Percentiles rank a stretch among this genome's conserved stretches.
These are phyloP conservation scores for Erodium texanum DNA, from an alignment of 441 rosid genomes.

Conservation along the genomic window DNA sequence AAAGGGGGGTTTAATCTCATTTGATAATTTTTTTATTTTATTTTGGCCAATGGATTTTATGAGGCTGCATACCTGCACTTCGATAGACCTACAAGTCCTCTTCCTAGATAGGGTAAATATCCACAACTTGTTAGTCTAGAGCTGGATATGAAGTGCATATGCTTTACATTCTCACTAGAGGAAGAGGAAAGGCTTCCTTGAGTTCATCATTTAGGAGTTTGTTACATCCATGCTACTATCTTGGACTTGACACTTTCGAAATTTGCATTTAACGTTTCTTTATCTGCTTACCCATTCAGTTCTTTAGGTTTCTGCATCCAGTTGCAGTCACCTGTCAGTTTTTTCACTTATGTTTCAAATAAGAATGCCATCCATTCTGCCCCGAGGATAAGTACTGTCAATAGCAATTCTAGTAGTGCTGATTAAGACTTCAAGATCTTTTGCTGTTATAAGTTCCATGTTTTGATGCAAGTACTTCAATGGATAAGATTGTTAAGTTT, in stretches of 20 bases:
- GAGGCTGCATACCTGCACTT: neutral
- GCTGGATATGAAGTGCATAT: neutral
- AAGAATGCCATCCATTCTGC: too few species aligned
- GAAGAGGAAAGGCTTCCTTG: neutral
- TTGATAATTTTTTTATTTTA: neutral
- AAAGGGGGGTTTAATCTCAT: neutral
- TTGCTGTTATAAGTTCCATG: neutral
- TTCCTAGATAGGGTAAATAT: neutral
- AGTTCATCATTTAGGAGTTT: neutral
- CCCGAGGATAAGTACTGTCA: too few species aligned
- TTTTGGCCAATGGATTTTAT: neutral
- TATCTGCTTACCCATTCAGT: neutral
- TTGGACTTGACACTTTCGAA: neutral
- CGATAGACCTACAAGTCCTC: neutral
- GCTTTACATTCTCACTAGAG: neutral
- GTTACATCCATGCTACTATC: slow-evolving; percentile 1
- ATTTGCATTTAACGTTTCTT: neutral
- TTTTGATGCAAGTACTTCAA: neutral
- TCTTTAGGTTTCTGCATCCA: neutral
- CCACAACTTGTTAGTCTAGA: neutral
- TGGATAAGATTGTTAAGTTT: neutral
- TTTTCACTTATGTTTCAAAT: too few species aligned
- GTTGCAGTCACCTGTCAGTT: neutral
- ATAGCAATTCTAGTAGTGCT: neutral
- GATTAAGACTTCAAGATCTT: neutral